Conservation (phyloP, 2,329 filamentous ascomycete genomes). For the Ophiocordyceps robertsii region DNA sequence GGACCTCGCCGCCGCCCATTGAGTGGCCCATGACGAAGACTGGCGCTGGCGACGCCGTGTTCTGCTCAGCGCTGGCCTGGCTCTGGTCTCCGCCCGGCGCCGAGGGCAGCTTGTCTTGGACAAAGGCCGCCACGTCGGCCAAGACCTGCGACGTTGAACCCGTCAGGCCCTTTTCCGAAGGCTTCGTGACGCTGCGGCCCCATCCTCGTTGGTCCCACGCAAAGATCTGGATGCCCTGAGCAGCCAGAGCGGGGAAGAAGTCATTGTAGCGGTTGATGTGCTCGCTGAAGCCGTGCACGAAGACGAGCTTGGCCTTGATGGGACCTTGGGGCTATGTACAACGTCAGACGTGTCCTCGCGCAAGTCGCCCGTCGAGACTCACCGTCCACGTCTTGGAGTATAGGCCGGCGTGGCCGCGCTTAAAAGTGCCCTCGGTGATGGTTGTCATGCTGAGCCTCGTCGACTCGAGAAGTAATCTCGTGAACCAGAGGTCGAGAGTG, state of each 20-base stretch:
- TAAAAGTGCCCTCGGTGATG: constrained; percentile 36
- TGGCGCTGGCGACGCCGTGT: constrained; percentile 25
- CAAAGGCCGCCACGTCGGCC: constrained; percentile 65
- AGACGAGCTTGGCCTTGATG: constrained; percentile 58
- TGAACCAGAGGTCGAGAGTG: too few relatives aligned
- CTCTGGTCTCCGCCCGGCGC: background rate
- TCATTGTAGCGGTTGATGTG: constrained; percentile 65
- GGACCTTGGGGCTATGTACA: constrained; percentile 9
- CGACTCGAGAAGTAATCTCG: too few relatives aligned
- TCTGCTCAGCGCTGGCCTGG: too few relatives aligned
- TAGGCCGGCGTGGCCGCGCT: constrained; percentile 29
- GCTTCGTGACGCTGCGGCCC: constrained; percentile 56
- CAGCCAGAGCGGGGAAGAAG: constrained; percentile 58
- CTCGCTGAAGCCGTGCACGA: constrained; percentile 85
- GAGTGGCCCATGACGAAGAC: constrained; percentile 82
- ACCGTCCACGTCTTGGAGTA: constrained; percentile 48
- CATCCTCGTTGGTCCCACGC: constrained; percentile 81
- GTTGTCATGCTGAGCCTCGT: constrained; percentile 17
- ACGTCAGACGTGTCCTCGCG: background rate
- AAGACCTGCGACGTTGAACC: constrained; percentile 63
- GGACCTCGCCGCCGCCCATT: constrained; percentile 73
- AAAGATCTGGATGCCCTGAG: constrained; percentile 60
- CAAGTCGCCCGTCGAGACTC: constrained; percentile 10
- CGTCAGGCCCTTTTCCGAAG: constrained; percentile 54
- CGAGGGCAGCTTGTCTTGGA: constrained; percentile 42